These are phyloP conservation scores for Gossypium bickii DNA, from an alignment of 345 rosid species.

Conservation along the genomic window DNA sequence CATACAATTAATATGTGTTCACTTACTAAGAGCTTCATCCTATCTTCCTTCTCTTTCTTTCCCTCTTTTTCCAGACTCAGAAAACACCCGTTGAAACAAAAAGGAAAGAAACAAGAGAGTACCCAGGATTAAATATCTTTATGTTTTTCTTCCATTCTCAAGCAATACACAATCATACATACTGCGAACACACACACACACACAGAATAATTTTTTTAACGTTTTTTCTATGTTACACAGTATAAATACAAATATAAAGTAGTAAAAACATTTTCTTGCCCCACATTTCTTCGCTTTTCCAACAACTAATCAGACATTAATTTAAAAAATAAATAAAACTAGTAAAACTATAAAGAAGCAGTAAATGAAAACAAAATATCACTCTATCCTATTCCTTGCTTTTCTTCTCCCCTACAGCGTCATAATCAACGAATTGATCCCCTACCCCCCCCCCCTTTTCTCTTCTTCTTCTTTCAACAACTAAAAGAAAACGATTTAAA, in stretches of 20 bases:
- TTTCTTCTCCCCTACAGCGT: not conserved
- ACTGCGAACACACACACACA: not conserved
- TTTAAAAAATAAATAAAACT: not conserved
- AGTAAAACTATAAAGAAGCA: not conserved
- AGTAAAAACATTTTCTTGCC: not conserved
- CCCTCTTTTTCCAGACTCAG: not conserved
- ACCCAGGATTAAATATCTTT: not conserved
- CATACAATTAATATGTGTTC: not conserved
- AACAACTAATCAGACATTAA: not conserved
- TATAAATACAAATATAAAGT: not conserved
- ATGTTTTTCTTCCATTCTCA: not conserved
- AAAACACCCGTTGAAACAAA: not conserved
- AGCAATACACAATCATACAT: not conserved
- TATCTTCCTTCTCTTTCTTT: not conserved
- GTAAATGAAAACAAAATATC: not conserved
- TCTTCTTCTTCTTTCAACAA: conserved; percentile 1
- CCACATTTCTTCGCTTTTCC: not conserved
- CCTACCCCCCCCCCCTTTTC: not conserved
- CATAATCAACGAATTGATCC: not conserved
- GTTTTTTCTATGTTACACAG: not conserved
- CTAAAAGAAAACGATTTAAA: not conserved
- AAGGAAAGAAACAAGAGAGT: not conserved
- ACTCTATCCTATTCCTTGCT: not conserved
- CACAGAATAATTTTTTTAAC: not conserved
- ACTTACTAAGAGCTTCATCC: not conserved